Evolutionary conservation across 352 stramenopile genomes (phyloP).

Genomic region (Globisporangium echinulatum): DNA sequence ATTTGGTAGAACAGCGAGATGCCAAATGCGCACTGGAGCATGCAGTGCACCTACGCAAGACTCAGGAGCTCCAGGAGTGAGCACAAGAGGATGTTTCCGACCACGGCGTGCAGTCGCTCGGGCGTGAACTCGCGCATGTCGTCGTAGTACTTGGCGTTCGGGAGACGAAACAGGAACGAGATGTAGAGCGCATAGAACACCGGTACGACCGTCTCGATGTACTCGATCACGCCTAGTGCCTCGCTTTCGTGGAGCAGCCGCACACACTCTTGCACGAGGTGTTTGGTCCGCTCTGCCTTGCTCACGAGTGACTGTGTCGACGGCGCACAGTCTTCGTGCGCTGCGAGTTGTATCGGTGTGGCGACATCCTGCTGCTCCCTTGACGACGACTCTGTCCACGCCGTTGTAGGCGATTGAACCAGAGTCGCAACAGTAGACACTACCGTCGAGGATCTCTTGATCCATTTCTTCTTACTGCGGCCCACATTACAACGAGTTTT

Average conservation of each 20-base stretch:
- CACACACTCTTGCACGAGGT: background rate
- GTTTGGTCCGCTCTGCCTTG: background rate
- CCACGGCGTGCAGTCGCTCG: background rate
- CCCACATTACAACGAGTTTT: no score
- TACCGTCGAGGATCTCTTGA: no score
- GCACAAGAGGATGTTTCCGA: conserved; percentile 16
- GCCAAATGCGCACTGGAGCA: conserved; percentile 16
- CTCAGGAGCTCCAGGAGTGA: conserved; percentile 16
- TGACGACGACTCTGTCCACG: no score
- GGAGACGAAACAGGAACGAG: conserved; percentile 21
- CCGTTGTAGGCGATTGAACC: no score
- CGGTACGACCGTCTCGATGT: conserved; percentile 30
- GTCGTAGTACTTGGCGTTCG: conserved; percentile 22
- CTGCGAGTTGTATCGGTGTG: no score
- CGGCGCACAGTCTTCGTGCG: background rate
- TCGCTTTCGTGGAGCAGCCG: background rate
- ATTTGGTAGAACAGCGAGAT: conserved; percentile 23
- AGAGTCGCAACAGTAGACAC: no score
- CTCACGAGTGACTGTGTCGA: background rate
- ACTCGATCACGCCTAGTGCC: conserved; percentile 15
- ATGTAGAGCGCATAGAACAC: conserved; percentile 21
- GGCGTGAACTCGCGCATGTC: conserved; percentile 12
- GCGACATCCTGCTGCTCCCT: no score
- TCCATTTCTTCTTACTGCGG: no score
- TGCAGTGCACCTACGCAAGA: conserved; percentile 10